Base-by-base conservation (phyloP, 2,329 filamentous ascomycete genomes). In the Bipolaris cookei region DNA sequence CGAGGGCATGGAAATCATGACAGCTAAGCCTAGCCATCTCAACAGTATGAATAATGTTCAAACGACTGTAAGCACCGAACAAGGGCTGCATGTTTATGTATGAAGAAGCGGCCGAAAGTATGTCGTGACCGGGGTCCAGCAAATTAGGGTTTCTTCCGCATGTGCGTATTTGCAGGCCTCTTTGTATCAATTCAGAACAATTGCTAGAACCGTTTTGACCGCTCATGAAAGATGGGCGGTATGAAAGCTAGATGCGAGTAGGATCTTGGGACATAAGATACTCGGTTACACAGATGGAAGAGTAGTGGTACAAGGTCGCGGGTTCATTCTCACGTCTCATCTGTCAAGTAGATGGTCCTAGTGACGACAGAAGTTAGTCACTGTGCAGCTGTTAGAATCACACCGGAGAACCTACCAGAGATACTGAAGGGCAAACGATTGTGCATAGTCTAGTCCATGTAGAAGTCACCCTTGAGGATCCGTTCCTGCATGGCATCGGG, bases 391-490 rank as follows among this genome's bases (percentile, higher is more conserved):
- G 48, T 21, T 28, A n/a, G 37, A 23, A 49, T 42, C 21, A 45
- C 18, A 43, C n/a, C 30, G 23, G 25, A 59, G 54, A 59, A 66
- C 59, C 62, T 69, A 70, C 59, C 64, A 55, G 64, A 66, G 62
- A 66, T 65, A 43, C 10, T 52, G 37, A 62, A 62, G 45, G 30
- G 53, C 56, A 62, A 55, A 45, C 47, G 42, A 10, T 39, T 14
- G n/a, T 51, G 44, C 28, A 35, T 51, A 46, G 38, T 37, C 62
- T 83, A 97, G 73, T 97, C 93, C 92, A 98, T 97, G 81, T 95
- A 95, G 71, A 99, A 98, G 73, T 99, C 95, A 43, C 94, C 95
- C 80, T 97, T 95, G 66, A 99, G 84, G 70, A 99, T 98, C 66
- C 96, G 88, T 83, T 99, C 95, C 78, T 97, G 93, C 80, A 97